Evolutionary conservation across 1,284 basidiomycete species (phyloP), one percentile per base, ranked within the genome.

Genomic region (Psilocybe mexicana): DNA sequence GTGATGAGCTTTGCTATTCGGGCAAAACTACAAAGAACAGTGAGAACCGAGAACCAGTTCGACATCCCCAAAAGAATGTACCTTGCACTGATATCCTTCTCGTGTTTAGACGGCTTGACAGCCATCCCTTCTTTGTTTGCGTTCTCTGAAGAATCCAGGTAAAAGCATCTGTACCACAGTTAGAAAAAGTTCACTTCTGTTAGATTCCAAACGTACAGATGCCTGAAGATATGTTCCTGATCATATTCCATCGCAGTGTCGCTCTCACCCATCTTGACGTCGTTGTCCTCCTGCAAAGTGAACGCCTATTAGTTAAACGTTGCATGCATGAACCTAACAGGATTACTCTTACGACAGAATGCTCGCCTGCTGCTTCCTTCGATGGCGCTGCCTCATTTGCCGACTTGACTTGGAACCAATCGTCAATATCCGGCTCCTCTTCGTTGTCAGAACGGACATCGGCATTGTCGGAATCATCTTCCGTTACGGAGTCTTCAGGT

Each of bases 121-220:
- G 64, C 44, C 76, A 96, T 83, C 0, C 78, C 83, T 62, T 93
- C 81, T 65, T 76, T 74, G 6, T 69, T 70, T 0, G 93, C 93
- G 66, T 94, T 94, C 7, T 77, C 77, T 0, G 86, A 81, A 1
- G 91, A 85, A 72, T 96, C 94, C 40, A 97, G 78, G 72, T 96
- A 97, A 74, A 96, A 95, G 64, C 85, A 87, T 57, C 91, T 93
- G 59, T 10, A 35, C 4, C 8, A 42, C 35, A 59, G 51, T 8
- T 4, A 40, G 11, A 10, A 14, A 28, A 26, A 26, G 35, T 26
- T 3, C 14, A 14, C 50, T 25, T 46, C 6, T 8, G 12, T 47
- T 36, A 26, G 18, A 46, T 36, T n/a, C 50, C 24, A 24, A 33
- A 53, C 38, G 11, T 62, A 92, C 92, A 95, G 72, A 71, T 95